Evolutionary conservation across 179 eudicot genomes (phyloP).

Genomic region (Sideroxylon spinosum): DNA sequence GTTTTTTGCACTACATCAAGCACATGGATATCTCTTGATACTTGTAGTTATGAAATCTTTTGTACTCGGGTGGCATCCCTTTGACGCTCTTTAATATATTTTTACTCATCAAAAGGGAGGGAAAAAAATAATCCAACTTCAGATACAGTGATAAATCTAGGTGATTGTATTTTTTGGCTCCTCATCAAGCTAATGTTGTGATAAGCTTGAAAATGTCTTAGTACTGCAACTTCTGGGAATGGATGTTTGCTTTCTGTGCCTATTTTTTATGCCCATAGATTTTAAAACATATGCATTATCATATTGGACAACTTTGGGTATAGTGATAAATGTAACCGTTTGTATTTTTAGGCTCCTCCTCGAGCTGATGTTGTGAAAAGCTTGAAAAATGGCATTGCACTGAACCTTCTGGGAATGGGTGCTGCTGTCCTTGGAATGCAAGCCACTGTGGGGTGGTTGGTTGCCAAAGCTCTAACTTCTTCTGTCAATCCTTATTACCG

Average conservation of each 20-base stretch:
- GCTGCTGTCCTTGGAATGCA: constrained; percentile 89
- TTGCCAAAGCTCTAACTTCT: constrained; percentile 85
- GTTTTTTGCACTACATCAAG: too few relatives aligned
- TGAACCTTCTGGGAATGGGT: constrained; percentile 87
- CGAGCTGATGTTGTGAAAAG: constrained; percentile 86
- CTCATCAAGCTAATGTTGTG: constrained; percentile 91
- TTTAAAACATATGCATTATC: background rate
- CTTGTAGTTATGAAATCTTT: too few relatives aligned
- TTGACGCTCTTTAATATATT: too few relatives aligned
- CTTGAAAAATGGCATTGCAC: constrained; percentile 61
- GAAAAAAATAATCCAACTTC: too few relatives aligned
- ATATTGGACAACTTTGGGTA: background rate
- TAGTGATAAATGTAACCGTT: background rate
- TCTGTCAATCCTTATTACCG: constrained; percentile 73
- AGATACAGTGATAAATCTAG: too few relatives aligned
- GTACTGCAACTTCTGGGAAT: constrained; percentile 69
- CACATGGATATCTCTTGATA: too few relatives aligned
- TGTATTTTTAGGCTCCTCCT: constrained; percentile 83
- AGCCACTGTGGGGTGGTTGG: constrained; percentile 85
- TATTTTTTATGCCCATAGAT: too few relatives aligned
- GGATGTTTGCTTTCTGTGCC: constrained; percentile 42
- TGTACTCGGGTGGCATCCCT: too few relatives aligned
- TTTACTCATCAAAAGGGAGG: too few relatives aligned
- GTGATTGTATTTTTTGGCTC: constrained; percentile 59
- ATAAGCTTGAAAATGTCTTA: constrained; percentile 72